Percentiles rank a stretch among this genome's conserved stretches.
Evolutionary conservation across 83 land plant genomes (phyloP).

Genomic region (Diphasiastrum complanatum): DNA sequence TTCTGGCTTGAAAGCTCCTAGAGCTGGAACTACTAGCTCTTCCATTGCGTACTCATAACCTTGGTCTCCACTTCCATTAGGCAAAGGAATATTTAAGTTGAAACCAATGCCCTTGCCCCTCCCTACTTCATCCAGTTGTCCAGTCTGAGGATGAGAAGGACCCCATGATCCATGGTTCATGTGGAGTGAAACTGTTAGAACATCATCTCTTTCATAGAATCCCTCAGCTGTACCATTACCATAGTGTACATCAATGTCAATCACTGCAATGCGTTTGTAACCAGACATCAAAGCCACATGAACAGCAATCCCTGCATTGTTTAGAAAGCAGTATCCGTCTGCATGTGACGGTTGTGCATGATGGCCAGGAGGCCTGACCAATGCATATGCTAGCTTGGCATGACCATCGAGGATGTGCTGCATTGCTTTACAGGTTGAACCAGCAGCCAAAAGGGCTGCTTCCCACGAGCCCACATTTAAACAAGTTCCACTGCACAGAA

Average conservation of each 20-base stretch:
- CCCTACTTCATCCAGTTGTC: conserved; percentile 64
- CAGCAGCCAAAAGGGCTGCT: conserved; percentile 84
- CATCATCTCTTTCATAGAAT: conserved; percentile 56
- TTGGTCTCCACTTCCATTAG: conserved; percentile 75
- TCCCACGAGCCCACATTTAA: conserved; percentile 79
- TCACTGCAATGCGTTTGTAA: conserved; percentile 49
- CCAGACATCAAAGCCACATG: conserved; percentile 53
- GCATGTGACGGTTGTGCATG: conserved; percentile 89
- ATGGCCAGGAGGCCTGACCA: conserved; percentile 90
- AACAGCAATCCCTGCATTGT: conserved; percentile 83
- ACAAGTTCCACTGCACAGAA: conserved; percentile 52
- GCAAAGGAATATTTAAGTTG: conserved; percentile 78
- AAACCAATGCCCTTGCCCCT: conserved; percentile 60
- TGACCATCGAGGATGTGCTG: conserved; percentile 56
- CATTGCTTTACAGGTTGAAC: conserved; percentile 73
- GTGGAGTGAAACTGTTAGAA: conserved; percentile 80
- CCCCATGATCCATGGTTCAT: conserved; percentile 98
- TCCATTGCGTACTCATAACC: conserved; percentile 70
- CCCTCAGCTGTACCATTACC: conserved; percentile 96
- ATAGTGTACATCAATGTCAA: conserved; percentile 90
- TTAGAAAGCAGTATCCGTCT: conserved; percentile 88
- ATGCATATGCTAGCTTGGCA: conserved; percentile 63
- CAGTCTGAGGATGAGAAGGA: conserved; percentile 72
- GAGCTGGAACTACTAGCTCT: conserved; percentile 65
- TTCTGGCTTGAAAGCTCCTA: conserved; percentile 57